Evolutionary conservation across 2,329 filamentous ascomycete genomes (phyloP).

Genomic region (Colletotrichum sp.): DNA sequence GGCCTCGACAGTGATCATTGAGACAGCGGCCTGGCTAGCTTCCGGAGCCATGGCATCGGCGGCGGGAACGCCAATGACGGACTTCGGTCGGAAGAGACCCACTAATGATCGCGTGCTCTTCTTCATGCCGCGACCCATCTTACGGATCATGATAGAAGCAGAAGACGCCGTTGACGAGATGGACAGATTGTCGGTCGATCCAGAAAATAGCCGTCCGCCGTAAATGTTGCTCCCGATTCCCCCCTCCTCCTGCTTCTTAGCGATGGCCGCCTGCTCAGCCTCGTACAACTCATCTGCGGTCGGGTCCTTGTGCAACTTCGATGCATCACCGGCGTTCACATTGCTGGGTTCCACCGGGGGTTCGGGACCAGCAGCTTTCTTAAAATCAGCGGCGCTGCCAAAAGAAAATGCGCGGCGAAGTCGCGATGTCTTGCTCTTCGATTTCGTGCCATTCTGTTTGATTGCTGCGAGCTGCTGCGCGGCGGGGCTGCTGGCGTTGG

Average conservation of each 20-base stretch:
- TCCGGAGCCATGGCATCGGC: conserved; percentile 71
- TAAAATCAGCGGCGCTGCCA: conserved; percentile 90
- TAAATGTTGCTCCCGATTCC: conserved; percentile 96
- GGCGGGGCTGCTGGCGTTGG: conserved; percentile 68
- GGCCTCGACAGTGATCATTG: conserved; percentile 94
- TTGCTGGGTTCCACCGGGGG: conserved; percentile 12
- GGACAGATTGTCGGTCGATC: conserved; percentile 93
- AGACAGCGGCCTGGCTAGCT: conserved; percentile 82
- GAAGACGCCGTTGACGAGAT: conserved; percentile 91
- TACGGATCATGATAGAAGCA: conserved; percentile 91
- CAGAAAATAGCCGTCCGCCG: conserved; percentile 82
- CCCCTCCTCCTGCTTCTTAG: conserved; percentile 87
- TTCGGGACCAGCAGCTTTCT: conserved; percentile 66
- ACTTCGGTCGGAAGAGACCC: conserved; percentile 94
- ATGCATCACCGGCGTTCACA: conserved; percentile 33
- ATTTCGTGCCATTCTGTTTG: conserved; percentile 78
- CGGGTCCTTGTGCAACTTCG: conserved; percentile 71
- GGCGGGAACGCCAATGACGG: conserved; percentile 77
- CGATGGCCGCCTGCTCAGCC: conserved; percentile 90
- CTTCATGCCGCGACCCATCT: conserved; percentile 99
- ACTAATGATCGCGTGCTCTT: conserved; percentile 90
- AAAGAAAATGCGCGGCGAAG: conserved; percentile 94
- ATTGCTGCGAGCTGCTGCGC: conserved; percentile 87
- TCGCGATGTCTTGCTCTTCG: conserved; percentile 85
- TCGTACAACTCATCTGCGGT: conserved; percentile 71